Evolutionary conservation across 768 basidiomycete genomes (phyloP).

Genomic region (Panaeolus cyanescens): DNA sequence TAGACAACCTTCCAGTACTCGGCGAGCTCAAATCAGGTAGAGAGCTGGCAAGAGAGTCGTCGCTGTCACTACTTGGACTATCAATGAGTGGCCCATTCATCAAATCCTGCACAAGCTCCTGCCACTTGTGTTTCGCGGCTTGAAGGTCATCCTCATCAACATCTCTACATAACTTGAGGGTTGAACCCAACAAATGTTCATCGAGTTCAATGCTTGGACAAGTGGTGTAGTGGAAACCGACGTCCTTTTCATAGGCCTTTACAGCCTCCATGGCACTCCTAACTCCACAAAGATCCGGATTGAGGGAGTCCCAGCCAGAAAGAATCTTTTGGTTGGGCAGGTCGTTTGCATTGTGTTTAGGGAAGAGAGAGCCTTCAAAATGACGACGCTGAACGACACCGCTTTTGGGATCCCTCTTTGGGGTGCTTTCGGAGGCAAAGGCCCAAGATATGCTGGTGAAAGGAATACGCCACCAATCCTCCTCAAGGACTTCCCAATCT

Average conservation of each 20-base stretch:
- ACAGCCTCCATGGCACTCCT: constrained; percentile 37
- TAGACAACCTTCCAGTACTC: constrained; percentile 28
- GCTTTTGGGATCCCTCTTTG: constrained; percentile 13
- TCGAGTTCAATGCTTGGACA: constrained; percentile 18
- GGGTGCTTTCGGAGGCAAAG: constrained; percentile 19
- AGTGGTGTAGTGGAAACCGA: constrained; percentile 38
- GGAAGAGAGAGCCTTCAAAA: constrained; percentile 36
- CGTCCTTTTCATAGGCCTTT: constrained; percentile 39
- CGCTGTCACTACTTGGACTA: constrained; percentile 19
- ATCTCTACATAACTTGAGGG: constrained; percentile 15
- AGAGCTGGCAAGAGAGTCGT: constrained; percentile 20
- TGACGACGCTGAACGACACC: constrained; percentile 23
- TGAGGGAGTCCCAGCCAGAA: constrained; percentile 31
- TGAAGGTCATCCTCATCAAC: constrained; percentile 36
- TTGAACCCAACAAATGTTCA: constrained; percentile 6
- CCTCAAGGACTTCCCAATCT: constrained; percentile 40
- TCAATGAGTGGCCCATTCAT: constrained; percentile 31
- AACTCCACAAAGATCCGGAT: constrained; percentile 41
- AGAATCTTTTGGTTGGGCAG: not conserved
- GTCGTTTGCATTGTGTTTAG: constrained; percentile 5
- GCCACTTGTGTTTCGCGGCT: constrained; percentile 41
- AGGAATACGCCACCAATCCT: constrained; percentile 43
- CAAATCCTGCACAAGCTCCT: constrained; percentile 41
- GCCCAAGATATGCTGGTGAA: constrained; percentile 43
- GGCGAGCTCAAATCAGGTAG: constrained; percentile 18